Conservation (phyloP, 148 eudicot genomes). For the Heliamphora exappendiculata region DNA sequence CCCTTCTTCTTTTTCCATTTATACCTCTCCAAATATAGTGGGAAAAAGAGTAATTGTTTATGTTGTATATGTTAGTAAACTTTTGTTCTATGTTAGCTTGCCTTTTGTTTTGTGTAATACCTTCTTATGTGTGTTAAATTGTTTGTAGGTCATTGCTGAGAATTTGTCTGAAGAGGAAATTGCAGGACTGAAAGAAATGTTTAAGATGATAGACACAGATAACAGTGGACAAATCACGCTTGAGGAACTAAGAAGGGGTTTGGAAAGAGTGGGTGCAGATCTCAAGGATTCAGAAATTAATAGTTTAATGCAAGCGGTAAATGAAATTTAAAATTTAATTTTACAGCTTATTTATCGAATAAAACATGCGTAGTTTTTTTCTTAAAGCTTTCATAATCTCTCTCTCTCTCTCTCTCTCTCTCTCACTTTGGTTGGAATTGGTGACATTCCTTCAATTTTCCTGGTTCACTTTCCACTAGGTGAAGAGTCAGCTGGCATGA, state of each 20-base stretch:
- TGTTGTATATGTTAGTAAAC: neutral
- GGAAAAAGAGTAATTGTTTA: neutral
- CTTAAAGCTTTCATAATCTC: neutral
- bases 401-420: neutral
- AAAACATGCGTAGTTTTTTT: neutral
- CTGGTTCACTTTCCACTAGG: neutral
- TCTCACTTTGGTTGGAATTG: neutral
- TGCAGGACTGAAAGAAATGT: slow-evolving; percentile 72
- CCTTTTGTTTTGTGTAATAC: neutral
- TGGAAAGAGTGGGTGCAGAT: slow-evolving; percentile 67
- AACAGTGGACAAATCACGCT: slow-evolving; percentile 68
- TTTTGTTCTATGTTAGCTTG: neutral
- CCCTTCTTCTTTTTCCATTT: too few species aligned
- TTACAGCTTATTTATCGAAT: neutral
- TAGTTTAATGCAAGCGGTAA: slow-evolving; percentile 64
- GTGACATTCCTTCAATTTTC: neutral
- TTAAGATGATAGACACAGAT: slow-evolving; percentile 71
- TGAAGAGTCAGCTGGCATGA: neutral
- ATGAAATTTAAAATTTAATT: slow-evolving; percentile 8
- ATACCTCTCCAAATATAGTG: neutral
- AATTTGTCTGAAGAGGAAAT: slow-evolving; percentile 76
- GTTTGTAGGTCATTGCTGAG: slow-evolving; percentile 65
- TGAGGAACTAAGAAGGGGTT: slow-evolving; percentile 64
- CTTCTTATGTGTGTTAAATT: neutral
- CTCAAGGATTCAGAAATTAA: slow-evolving; percentile 59